Evolutionary conservation across 371 early-diverging fungal species (phyloP).

Genomic region (Syncephalastrum contaminatum): DNA sequence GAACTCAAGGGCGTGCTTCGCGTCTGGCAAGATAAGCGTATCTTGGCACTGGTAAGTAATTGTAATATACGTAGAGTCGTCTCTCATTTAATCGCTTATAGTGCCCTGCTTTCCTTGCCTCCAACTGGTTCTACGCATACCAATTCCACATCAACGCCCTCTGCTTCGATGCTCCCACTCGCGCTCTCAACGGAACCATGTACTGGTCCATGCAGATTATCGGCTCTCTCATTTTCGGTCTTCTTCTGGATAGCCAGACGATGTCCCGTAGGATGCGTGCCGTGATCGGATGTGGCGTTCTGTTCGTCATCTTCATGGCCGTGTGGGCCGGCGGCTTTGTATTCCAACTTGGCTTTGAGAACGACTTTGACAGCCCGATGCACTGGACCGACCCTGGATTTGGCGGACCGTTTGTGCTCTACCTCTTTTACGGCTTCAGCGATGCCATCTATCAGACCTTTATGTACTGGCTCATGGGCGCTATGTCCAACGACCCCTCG

Average conservation of each 20-base stretch:
- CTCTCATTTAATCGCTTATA: background rate
- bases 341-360: conserved; percentile 50
- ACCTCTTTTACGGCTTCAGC: conserved; percentile 57
- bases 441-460: conserved; percentile 71
- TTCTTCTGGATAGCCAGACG: conserved; percentile 47
- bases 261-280: conserved; percentile 54
- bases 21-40: conserved; percentile 66
- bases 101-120: conserved; percentile 64
- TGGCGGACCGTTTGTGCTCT: conserved; percentile 59
- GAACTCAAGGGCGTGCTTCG: conserved; percentile 61
- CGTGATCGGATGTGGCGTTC: conserved; percentile 39
- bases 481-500: conserved; percentile 63
- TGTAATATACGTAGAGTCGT: background rate
- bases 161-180: conserved; percentile 56
- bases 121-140: conserved; percentile 73
- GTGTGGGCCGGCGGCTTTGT: conserved; percentile 59
- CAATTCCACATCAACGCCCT: conserved; percentile 52
- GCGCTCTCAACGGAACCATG: conserved; percentile 60
- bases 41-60: conserved; percentile 38
- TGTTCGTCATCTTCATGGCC: conserved; percentile 46
- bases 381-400: conserved; percentile 38
- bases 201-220: conserved; percentile 71
- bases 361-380: conserved; percentile 23
- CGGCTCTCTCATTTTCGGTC: conserved; percentile 50
- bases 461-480: conserved; percentile 74